A percentile compares a stretch with the other conserved stretches of the same genome.
phyloP scores from a whole-genome alignment of 1,284 basidiomycete genomes.

The Inonotus obliquus region DNA sequence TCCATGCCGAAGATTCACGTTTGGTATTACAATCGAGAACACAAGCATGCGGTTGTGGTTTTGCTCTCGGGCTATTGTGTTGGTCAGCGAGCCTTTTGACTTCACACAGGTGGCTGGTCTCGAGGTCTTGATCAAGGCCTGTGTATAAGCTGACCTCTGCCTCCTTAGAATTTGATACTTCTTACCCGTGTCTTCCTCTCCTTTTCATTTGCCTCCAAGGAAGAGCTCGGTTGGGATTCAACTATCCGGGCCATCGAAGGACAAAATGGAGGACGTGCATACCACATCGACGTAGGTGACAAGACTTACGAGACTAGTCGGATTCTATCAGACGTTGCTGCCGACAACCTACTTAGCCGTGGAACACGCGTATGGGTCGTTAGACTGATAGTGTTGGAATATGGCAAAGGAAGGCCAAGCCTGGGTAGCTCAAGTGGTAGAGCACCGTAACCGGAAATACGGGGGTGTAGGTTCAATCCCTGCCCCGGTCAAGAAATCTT shows the following conservation, averaged over 20 bases:
- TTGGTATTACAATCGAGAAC: too few relatives aligned
- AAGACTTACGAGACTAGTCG: background rate
- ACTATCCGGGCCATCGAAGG: background rate
- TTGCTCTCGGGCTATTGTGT: background rate
- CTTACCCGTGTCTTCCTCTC: background rate
- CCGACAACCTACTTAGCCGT: background rate
- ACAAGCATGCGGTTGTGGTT: too few relatives aligned
- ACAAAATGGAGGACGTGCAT: background rate
- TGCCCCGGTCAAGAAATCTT: too few relatives aligned
- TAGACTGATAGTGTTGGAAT: background rate
- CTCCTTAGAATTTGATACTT: background rate
- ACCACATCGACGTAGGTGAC: background rate
- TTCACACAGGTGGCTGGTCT: background rate
- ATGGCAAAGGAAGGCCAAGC: too few relatives aligned
- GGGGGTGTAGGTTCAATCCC: too few relatives aligned
- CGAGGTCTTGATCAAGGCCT: background rate
- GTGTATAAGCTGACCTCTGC: background rate
- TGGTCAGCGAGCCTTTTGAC: background rate
- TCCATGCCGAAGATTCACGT: background rate
- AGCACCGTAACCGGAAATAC: too few relatives aligned
- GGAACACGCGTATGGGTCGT: background rate
- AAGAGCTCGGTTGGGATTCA: slow-evolving; percentile 8
- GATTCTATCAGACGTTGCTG: background rate
- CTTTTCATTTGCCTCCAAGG: background rate
- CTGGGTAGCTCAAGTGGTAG: too few relatives aligned